A percentile compares a stretch with the other conserved stretches of the same genome.
phyloP scores from a whole-genome alignment of 352 stramenopile species.

The Pythium dissotocum region DNA sequence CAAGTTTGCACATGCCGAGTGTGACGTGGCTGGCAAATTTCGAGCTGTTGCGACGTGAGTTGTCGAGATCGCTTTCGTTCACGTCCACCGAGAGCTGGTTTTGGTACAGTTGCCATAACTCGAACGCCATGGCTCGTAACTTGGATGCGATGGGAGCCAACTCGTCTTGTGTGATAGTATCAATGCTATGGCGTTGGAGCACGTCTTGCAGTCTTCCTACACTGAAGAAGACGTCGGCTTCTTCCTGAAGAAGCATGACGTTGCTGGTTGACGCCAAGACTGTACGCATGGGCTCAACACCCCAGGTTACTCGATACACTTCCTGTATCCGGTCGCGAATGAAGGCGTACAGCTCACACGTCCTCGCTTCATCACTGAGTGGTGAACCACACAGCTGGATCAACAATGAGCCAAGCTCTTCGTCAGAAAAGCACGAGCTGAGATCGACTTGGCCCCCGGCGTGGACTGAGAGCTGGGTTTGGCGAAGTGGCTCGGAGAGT shows the following conservation, averaged over 20 bases:
- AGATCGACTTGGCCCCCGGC: slow-evolving; percentile 67
- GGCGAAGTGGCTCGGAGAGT: slow-evolving; percentile 55
- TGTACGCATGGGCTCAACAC: slow-evolving; percentile 41
- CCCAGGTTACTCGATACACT: slow-evolving; percentile 66
- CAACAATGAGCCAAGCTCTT: slow-evolving; percentile 41
- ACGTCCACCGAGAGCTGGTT: slow-evolving; percentile 75
- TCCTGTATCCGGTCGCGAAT: slow-evolving; percentile 63
- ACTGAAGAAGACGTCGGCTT: slow-evolving; percentile 63
- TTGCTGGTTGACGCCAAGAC: slow-evolving; percentile 55
- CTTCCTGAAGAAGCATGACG: slow-evolving; percentile 69
- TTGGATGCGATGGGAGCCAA: slow-evolving; percentile 32
- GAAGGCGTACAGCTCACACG: slow-evolving; percentile 5
- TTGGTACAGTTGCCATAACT: slow-evolving; percentile 78
- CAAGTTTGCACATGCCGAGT: slow-evolving; percentile 49
- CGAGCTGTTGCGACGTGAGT: slow-evolving; percentile 44
- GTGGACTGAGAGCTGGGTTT: slow-evolving; percentile 53
- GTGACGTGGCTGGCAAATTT: slow-evolving; percentile 52
- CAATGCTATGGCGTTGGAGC: not conserved
- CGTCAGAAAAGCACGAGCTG: slow-evolving; percentile 38
- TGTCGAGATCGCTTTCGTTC: slow-evolving; percentile 60
- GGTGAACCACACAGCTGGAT: slow-evolving; percentile 22
- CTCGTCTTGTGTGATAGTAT: slow-evolving; percentile 17
- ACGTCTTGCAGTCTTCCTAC: slow-evolving; percentile 27
- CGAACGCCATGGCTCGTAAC: slow-evolving; percentile 48
- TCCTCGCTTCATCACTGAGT: slow-evolving; percentile 8